A percentile compares a stretch with the other conserved stretches of the same genome.
Evolutionary conservation across 2,329 filamentous ascomycete species (phyloP).

Genomic region (Pseudogymnoascus verrucosus): DNA sequence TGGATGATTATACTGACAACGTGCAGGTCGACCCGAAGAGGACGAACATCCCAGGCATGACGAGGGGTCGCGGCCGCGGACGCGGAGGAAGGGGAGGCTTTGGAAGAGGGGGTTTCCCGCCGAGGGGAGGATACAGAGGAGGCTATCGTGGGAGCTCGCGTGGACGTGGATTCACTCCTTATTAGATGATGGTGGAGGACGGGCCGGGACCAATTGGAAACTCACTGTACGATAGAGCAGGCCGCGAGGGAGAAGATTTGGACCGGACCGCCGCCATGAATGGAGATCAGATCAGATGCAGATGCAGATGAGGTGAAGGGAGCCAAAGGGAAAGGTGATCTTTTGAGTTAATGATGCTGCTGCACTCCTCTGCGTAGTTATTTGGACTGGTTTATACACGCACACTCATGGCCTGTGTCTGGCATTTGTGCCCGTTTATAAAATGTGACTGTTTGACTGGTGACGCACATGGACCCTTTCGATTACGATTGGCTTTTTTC

Average conservation of each 20-base stretch:
- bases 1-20: neutral
- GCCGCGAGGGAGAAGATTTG: neutral
- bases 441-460: neutral
- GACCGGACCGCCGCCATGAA: neutral
- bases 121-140: constrained; percentile 52
- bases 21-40: constrained; percentile 76
- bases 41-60: constrained; percentile 94
- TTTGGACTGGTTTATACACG: neutral
- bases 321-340: neutral
- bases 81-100: constrained; percentile 44
- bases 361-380: neutral
- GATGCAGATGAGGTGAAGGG: neutral
- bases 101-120: constrained; percentile 41
- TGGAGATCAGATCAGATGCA: neutral
- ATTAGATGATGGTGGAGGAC: constrained; percentile 36
- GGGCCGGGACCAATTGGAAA: neutral
- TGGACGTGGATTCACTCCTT: constrained; percentile 55
- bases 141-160: constrained; percentile 49
- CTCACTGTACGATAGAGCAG: constrained; percentile 11
- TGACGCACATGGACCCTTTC: constrained; percentile 3
- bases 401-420: neutral
- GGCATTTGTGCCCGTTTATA: neutral
- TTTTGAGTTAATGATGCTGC: neutral
- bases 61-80: constrained; percentile 61
- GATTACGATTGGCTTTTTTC: neutral